Percentiles rank a stretch among this genome's conserved stretches.
Evolutionary conservation across 2,329 filamentous ascomycete species (phyloP).

Genomic region (Fusarium subglutinans): DNA sequence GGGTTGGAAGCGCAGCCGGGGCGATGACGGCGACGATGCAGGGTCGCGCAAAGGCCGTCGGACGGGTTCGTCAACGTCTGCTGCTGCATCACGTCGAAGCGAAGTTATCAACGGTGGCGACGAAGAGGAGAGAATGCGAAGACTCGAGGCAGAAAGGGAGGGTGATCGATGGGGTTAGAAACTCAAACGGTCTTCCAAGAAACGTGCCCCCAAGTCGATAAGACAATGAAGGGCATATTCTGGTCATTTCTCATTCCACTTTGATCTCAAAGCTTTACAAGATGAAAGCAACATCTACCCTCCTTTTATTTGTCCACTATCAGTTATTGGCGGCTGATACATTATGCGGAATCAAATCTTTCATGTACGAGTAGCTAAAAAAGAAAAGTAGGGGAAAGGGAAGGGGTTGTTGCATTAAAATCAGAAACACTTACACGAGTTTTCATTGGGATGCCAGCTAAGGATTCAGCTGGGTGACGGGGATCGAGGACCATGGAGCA

Average conservation of each 20-base stretch:
- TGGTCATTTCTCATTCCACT: neutral
- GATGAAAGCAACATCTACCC: neutral
- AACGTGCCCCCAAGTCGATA: neutral
- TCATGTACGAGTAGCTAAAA: conserved; percentile 28
- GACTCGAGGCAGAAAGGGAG: conserved; percentile 69
- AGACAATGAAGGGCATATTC: conserved; percentile 6
- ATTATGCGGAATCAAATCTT: neutral
- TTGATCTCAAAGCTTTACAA: neutral
- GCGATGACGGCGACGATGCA: conserved; percentile 50
- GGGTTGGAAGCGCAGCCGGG: conserved; percentile 61
- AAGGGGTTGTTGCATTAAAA: neutral
- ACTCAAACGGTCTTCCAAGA: conserved; percentile 9
- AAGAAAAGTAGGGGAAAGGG: neutral
- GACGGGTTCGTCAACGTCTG: conserved; percentile 46
- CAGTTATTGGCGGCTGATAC: conserved; percentile 21
- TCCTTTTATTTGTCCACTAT: conserved; percentile 1
- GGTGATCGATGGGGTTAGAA: conserved; percentile 57
- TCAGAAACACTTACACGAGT: conserved; percentile 5
- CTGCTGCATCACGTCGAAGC: conserved; percentile 52
- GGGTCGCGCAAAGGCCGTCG: conserved; percentile 53
- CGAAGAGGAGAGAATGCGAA: conserved; percentile 62
- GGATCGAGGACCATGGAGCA: neutral
- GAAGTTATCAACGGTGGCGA: conserved; percentile 59
- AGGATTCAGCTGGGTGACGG: neutral
- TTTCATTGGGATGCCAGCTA: conserved; percentile 2